A percentile compares a stretch with the other conserved stretches of the same genome.
Evolutionary conservation across 345 rosid genomes (phyloP).

Genomic region (Citrus cavaleriei): DNA sequence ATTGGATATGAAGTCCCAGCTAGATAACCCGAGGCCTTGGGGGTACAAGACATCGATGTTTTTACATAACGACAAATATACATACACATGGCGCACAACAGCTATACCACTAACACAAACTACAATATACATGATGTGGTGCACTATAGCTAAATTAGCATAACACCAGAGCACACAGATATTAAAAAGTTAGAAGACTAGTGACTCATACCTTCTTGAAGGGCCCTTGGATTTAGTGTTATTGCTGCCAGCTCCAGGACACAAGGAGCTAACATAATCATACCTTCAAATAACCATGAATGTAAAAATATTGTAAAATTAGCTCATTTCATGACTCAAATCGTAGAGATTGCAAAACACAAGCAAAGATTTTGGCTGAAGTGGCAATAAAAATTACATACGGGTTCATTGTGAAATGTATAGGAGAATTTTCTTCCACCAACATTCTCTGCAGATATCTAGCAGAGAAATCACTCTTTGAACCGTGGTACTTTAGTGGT

Average conservation of each 20-base stretch:
- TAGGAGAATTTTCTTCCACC: constrained; percentile 41
- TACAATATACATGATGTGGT: not conserved
- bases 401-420: constrained; percentile 75
- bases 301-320: constrained; percentile 3
- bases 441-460: constrained; percentile 57
- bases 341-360: not conserved
- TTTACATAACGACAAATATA: not conserved
- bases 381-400: constrained; percentile 18
- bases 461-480: constrained; percentile 60
- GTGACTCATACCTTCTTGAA: constrained; percentile 49
- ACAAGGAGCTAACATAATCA: constrained; percentile 60
- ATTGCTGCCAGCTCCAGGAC: constrained; percentile 48
- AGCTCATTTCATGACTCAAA: constrained; percentile 1
- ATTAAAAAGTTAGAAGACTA: not conserved
- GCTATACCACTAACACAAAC: not conserved
- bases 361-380: not conserved
- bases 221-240: constrained; percentile 30
- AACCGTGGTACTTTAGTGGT: constrained; percentile 70
- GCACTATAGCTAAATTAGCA: not conserved
- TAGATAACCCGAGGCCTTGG: not conserved
- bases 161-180: not conserved
- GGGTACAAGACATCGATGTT: not conserved
- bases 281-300: constrained; percentile 43
- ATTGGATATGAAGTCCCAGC: not conserved
- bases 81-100: not conserved